Evolutionary conservation across 2,329 filamentous ascomycete species (phyloP).

Genomic region (Eutypella sp.): DNA sequence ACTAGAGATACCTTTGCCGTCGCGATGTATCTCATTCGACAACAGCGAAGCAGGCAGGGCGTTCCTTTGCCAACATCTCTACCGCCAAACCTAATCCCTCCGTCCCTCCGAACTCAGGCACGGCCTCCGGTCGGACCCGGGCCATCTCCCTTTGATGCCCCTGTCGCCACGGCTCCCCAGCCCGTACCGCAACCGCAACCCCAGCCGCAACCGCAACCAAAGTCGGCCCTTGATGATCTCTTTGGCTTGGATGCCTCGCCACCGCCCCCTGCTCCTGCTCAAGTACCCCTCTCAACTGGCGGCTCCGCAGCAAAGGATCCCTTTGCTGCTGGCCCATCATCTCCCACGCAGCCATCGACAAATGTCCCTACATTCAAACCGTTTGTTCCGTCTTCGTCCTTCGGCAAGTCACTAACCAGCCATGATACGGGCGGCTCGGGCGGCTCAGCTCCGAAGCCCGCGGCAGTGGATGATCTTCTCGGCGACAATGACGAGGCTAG

Average conservation of each 20-base stretch:
- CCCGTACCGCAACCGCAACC: no score
- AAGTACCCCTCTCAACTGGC: conserved; percentile 65
- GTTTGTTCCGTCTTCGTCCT: conserved; percentile 87
- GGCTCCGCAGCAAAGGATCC: conserved; percentile 63
- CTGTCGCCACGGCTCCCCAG: conserved; percentile 23
- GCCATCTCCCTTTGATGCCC: conserved; percentile 47
- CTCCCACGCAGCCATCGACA: conserved; percentile 46
- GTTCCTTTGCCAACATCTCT: conserved; percentile 67
- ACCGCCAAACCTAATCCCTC: conserved; percentile 77
- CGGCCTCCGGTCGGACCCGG: conserved; percentile 41
- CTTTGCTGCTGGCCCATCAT: conserved; percentile 53
- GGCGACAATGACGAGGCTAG: conserved; percentile 86
- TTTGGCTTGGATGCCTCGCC: conserved; percentile 79
- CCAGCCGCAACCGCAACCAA: conserved; percentile 43
- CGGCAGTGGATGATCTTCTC: conserved; percentile 76
- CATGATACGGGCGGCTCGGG: conserved; percentile 66
- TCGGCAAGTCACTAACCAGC: conserved; percentile 75
- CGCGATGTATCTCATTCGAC: conserved; percentile 93
- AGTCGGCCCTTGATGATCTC: conserved; percentile 86
- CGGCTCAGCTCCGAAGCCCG: conserved; percentile 39
- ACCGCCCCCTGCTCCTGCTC: conserved; percentile 50
- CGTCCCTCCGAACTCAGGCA: conserved; percentile 67
- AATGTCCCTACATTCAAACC: conserved; percentile 67
- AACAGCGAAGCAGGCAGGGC: conserved; percentile 72
- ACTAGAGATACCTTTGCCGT: conserved; percentile 91